Evolutionary conservation across 495 filamentous ascomycete species (phyloP), one percentile per base, ranked within the genome.

Genomic region (Bryoglossum gracile): DNA sequence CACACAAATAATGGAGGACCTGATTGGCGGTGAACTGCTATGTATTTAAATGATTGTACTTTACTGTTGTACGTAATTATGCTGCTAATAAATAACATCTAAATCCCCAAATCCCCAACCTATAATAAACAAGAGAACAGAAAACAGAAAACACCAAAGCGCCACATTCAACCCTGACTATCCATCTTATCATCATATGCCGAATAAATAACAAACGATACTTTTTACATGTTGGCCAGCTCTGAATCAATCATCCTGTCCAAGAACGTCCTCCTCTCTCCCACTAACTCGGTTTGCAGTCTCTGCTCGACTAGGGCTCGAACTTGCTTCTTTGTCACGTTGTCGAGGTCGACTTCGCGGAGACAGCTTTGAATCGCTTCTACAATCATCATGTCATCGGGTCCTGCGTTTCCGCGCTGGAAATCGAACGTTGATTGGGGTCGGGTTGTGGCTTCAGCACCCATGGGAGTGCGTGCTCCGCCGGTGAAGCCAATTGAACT

Each of bases 251-350:
- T 97, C 69, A 86, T 81, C 55, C 80, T 76, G 67, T 96, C 91
- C 65, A 96, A 70, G 71, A 92, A 95, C 19, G 75, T 76, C 54
- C 82, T 76, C 61, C 86, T 83, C 56, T 95, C 89, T 16, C 86
- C 90, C 2, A 75, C 69, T 49, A 96, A 69, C 53, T 94, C 84
- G 9, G 86, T 90, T 68, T 95, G 89, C 42, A 98, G 68, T 58
- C 89, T 75, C 66, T 94, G 88, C 70, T 98, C 92, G 21, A 94
- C 89, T 40, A 96, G 74, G 10, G 85, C 89, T 41, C 87, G 77
- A 46, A 92, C 86, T 74, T 97, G 92, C 69, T 97, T 98, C 80
- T 98, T 98, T 14, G 92, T 98, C 25, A 98, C 88, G 13, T 74
- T 90, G 63, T 98, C 92, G 17, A 98, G 68, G 67, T 98, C 89